These are phyloP conservation scores for Aspergillus viridinutans DNA, from an alignment of 2,329 filamentous ascomycete genomes.

Conservation along the genomic window DNA sequence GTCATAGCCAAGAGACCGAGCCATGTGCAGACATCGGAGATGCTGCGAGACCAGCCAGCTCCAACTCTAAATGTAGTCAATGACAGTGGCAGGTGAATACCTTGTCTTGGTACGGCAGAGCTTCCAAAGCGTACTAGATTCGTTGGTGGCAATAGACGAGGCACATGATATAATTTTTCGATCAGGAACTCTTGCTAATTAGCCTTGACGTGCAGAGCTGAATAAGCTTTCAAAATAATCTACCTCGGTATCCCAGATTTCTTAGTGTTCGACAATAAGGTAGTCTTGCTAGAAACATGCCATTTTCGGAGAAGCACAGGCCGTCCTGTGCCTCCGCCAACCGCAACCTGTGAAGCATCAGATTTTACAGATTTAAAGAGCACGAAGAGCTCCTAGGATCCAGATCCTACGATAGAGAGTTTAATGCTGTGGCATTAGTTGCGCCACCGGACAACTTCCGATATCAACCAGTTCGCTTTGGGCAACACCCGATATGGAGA, in stretches of 20 bases:
- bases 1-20: not conserved
- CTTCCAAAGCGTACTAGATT: not conserved
- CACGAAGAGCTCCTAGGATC: not conserved
- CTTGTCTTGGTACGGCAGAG: not conserved
- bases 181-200: not conserved
- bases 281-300: not conserved
- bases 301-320: too few species aligned
- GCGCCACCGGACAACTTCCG: not conserved
- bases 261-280: not conserved
- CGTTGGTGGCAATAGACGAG: not conserved
- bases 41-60: not conserved
- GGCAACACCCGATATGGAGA: not conserved
- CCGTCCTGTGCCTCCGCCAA: not conserved
- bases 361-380: not conserved
- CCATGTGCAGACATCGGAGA: not conserved
- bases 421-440: not conserved
- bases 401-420: not conserved
- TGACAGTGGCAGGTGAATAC: not conserved
- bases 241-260: not conserved
- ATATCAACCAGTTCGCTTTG: not conserved
- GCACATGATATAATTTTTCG: not conserved
- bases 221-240: not conserved
- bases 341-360: not conserved
- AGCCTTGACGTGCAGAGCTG: not conserved
- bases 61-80: not conserved